Percentiles rank a stretch among this genome's conserved stretches.
phyloP scores from a whole-genome alignment of 768 basidiomycete species.

The Leucocoprinus sp. region DNA sequence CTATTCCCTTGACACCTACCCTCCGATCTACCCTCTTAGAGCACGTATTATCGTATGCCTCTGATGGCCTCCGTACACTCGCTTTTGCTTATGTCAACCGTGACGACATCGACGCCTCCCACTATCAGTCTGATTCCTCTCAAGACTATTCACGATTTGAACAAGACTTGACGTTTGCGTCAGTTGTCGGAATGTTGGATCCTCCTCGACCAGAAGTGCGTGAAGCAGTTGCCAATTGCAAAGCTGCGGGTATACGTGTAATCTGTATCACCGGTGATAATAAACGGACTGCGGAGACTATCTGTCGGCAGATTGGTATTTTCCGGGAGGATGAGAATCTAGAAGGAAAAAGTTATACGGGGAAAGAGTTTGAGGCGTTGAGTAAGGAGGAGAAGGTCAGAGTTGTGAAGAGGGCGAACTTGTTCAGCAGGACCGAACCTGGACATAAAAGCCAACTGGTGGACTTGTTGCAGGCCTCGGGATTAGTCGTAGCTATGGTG shows the following conservation, averaged over 20 bases:
- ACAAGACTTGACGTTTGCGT: conserved; percentile 87
- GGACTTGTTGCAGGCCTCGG: conserved; percentile 85
- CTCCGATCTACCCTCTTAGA: conserved; percentile 56
- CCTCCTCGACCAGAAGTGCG: conserved; percentile 93
- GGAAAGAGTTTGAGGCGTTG: conserved; percentile 81
- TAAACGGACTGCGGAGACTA: conserved; percentile 95
- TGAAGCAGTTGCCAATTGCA: conserved; percentile 81
- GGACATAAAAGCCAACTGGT: conserved; percentile 93
- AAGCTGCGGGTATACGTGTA: conserved; percentile 88
- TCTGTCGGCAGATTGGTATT: conserved; percentile 93
- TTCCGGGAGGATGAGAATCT: conserved; percentile 82
- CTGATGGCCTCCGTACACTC: conserved; percentile 80
- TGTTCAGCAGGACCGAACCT: conserved; percentile 94
- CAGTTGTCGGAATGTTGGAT: conserved; percentile 95
- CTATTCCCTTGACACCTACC: conserved; percentile 54
- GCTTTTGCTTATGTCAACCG: conserved; percentile 84
- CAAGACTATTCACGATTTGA: conserved; percentile 88
- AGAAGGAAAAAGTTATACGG: conserved; percentile 94
- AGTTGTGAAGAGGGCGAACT: conserved; percentile 79
- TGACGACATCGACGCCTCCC: conserved; percentile 63
- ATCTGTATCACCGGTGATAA: conserved; percentile 98
- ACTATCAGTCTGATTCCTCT: conserved; percentile 75
- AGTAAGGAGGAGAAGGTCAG: conserved; percentile 71
- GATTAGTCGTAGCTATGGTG: conserved; percentile 94
- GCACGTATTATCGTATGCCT: conserved; percentile 66